Conservation (phyloP, 805 yeast genomes). For the Spathaspora boniae region DNA sequence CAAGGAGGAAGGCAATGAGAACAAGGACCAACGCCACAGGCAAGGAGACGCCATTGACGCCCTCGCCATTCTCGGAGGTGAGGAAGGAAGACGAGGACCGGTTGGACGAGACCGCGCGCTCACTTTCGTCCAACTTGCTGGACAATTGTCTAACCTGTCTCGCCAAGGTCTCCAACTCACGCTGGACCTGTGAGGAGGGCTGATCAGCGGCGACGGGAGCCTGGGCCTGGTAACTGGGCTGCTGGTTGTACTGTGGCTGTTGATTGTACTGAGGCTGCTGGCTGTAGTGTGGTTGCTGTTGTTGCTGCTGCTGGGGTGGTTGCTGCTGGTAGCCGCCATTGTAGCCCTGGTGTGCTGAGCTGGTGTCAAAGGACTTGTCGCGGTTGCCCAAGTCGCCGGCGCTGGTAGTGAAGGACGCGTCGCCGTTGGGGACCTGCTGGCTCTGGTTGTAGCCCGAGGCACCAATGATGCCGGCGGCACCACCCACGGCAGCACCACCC, state of each 20-base stretch:
- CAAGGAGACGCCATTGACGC: conserved; percentile 49
- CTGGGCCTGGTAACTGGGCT: conserved; percentile 4
- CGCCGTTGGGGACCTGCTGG: conserved; percentile 2
- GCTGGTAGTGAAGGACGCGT: conserved; percentile 1
- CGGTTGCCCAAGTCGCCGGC: not conserved
- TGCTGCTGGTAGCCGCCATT: conserved; percentile 3
- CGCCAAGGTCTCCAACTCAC: conserved; percentile 31
- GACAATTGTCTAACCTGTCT: conserved; percentile 39
- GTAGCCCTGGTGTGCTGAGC: conserved; percentile 7
- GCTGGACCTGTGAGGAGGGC: conserved; percentile 29
- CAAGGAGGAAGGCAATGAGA: conserved; percentile 55
- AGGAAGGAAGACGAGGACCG: conserved; percentile 2
- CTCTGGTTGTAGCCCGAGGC: conserved; percentile 6
- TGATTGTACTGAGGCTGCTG: conserved; percentile 11
- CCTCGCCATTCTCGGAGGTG: conserved; percentile 16
- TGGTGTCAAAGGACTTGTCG: conserved; percentile 6
- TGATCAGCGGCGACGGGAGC: conserved; percentile 8
- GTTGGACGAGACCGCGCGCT: conserved; percentile 8
- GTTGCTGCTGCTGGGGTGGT: conserved; percentile 8
- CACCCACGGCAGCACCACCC: conserved; percentile 13
- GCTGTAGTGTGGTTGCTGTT: conserved; percentile 3
- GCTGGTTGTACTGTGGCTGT: conserved; percentile 9
- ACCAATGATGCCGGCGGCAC: conserved; percentile 2
- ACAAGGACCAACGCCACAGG: conserved; percentile 49
- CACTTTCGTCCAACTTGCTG: conserved; percentile 44